These are phyloP conservation scores for Nakazawaea siamensis DNA, from an alignment of 805 yeast species.

Conservation along the genomic window DNA sequence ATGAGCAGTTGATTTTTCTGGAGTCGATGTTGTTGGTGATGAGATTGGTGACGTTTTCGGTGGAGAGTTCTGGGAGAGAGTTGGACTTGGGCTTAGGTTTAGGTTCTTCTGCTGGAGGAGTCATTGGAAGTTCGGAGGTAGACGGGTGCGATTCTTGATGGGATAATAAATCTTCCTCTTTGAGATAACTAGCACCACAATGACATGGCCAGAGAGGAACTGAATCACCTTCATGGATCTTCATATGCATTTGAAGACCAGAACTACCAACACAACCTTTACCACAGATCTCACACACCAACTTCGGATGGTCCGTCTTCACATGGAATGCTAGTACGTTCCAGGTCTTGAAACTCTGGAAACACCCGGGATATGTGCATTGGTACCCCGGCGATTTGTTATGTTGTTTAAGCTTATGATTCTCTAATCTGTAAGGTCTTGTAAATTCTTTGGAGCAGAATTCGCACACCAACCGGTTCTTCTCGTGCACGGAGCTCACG, in stretches of 20 bases:
- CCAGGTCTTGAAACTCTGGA: conserved; percentile 57
- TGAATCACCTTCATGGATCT: conserved; percentile 54
- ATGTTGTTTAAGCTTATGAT: conserved; percentile 63
- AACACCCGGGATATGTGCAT: conserved; percentile 59
- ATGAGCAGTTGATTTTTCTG: conserved; percentile 36
- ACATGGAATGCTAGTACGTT: conserved; percentile 64
- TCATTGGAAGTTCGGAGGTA: no score
- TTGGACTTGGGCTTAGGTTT: no score
- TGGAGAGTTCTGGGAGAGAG: conserved; percentile 3
- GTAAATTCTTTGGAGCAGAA: conserved; percentile 58
- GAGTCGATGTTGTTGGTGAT: conserved; percentile 28
- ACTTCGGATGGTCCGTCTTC: conserved; percentile 64
- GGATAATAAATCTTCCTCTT: no score
- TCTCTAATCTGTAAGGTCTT: conserved; percentile 55
- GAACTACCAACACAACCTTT: conserved; percentile 65
- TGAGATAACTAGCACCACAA: no score
- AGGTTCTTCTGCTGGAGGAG: no score
- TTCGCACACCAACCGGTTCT: conserved; percentile 43
- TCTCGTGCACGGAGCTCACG: conserved; percentile 50
- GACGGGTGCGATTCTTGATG: no score
- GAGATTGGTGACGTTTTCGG: conserved; percentile 22
- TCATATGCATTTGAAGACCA: conserved; percentile 69
- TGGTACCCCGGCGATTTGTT: conserved; percentile 42
- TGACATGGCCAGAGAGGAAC: no score
- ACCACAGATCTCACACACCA: conserved; percentile 57